Evolutionary conservation across 176 grass and related monocot genomes (phyloP).

Genomic region (Eremochloa ophiuroides): DNA sequence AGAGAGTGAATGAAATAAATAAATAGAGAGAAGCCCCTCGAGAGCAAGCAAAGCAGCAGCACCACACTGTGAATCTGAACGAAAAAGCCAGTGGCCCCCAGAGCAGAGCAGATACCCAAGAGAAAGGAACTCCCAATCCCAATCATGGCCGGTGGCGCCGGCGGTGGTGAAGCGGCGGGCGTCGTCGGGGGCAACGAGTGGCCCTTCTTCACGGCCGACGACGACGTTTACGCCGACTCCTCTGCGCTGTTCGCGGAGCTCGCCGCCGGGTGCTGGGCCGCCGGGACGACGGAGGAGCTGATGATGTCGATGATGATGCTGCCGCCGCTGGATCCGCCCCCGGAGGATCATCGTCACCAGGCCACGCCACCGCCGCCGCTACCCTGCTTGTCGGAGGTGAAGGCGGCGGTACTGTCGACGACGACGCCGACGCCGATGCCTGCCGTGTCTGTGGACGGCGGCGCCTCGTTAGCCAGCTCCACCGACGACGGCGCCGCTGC

Average conservation of each 20-base stretch:
- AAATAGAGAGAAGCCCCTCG: no score
- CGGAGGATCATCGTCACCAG: background rate
- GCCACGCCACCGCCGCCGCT: background rate
- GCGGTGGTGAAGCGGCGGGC: background rate
- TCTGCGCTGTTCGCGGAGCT: constrained; percentile 48
- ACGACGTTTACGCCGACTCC: constrained; percentile 31
- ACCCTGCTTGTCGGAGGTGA: background rate
- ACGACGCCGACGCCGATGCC: background rate
- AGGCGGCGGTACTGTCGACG: background rate
- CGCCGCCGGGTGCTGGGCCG: constrained; percentile 26
- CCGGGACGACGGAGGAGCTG: background rate
- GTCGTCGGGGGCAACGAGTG: constrained; percentile 20
- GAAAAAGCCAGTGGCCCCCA: background rate
- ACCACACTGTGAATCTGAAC: no score
- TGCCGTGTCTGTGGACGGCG: constrained; percentile 29
- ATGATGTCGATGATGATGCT: background rate
- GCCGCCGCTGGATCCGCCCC: constrained; percentile 36
- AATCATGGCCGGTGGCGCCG: constrained; percentile 26
- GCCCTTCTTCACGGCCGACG: constrained; percentile 34
- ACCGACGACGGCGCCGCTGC: constrained; percentile 28
- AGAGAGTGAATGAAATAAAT: no score
- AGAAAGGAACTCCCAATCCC: no score
- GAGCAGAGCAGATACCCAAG: no score
- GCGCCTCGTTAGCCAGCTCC: constrained; percentile 42
- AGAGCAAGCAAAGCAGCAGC: no score